phyloP scores from a whole-genome alignment of 495 filamentous ascomycete species.

The Aspergillus hancockii region DNA sequence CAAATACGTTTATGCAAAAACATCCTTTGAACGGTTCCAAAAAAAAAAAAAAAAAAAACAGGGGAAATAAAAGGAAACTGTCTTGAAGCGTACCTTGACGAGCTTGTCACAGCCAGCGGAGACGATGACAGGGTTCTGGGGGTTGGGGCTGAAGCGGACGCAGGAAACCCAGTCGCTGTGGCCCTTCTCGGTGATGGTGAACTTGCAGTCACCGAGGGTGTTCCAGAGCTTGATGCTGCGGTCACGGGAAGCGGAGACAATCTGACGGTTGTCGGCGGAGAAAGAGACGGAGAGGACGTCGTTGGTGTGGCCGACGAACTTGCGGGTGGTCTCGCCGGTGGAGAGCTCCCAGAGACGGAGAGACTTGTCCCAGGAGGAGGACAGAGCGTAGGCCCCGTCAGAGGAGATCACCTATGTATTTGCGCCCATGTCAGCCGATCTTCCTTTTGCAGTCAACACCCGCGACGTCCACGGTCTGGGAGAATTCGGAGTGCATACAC shows the following conservation, averaged over 20 bases:
- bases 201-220: conserved; percentile 99
- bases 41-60: not conserved
- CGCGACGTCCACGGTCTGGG: conserved; percentile 8
- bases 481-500: conserved; percentile 65
- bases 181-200: conserved; percentile 99
- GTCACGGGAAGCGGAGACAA: conserved; percentile 98
- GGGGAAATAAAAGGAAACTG: conserved; percentile 16
- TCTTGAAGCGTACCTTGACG: conserved; percentile 81
- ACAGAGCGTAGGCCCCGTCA: conserved; percentile 98
- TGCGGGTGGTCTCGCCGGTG: conserved; percentile 91
- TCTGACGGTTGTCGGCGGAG: conserved; percentile 99
- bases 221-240: conserved; percentile 99
- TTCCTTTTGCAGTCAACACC: not conserved
- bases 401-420: conserved; percentile 91
- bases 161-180: conserved; percentile 99
- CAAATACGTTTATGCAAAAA: conserved; percentile 97
- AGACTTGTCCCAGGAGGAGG: conserved; percentile 99
- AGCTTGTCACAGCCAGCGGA: conserved; percentile 99
- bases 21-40: conserved; percentile 76
- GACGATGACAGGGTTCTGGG: conserved; percentile 99
- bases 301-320: conserved; percentile 98
- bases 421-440: conserved; percentile 40
- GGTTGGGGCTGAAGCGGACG: conserved; percentile 99
- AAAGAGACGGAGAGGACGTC: conserved; percentile 99
- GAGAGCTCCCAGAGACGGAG: conserved; percentile 99